Base-by-base conservation (phyloP, 164 flowering plant genomes). In the Pachysandra terminalis region DNA sequence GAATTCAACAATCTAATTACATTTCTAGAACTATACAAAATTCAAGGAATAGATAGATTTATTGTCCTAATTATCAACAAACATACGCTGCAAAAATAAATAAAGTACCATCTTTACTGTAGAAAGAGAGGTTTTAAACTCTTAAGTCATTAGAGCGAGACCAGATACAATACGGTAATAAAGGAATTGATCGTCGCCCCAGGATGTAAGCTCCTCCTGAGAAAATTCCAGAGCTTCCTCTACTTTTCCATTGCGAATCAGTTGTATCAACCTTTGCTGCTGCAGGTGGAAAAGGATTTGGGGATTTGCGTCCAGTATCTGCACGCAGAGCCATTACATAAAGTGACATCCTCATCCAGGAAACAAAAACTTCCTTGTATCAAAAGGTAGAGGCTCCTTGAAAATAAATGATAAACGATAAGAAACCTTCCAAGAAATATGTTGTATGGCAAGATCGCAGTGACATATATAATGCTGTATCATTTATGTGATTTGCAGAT, bases 121-220 rank as follows among this genome's bases (percentile, higher is more conserved):
- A 32, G 37, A 32, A 32, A 32, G 25, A 54, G n/a, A 25, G 15
- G 25, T 17, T 15, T 54, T 16, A 28, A 71, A 59, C 8, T 5
- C 22, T 21, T 25, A 49, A 68, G 63, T 15, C 54, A 4, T 3
- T 17, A n/a, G 17, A 56, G 35, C 23, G 35, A 35, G n/a, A n/a
- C n/a, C 25, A 69, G 12, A 24, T 68, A 37, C 19, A 55, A 26
- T 10, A 62, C 23, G 48, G 63, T 28, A 5, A 40, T 19, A 53
- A 64, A 61, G 67, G 66, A 63, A 51, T 5, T 15, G 22, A 66
- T 95, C 98, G 82, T 95, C 93, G 56, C 98, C 98, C 76, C 98
- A 87, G 51, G 98, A 97, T 61, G 99, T 98, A 64, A 95, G 96
- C 75, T 95, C 99, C 79, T 92, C 98, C 81, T 92, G 97, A 70